Conservation (phyloP, 441 rosid species). For the Populus tomentosa region DNA sequence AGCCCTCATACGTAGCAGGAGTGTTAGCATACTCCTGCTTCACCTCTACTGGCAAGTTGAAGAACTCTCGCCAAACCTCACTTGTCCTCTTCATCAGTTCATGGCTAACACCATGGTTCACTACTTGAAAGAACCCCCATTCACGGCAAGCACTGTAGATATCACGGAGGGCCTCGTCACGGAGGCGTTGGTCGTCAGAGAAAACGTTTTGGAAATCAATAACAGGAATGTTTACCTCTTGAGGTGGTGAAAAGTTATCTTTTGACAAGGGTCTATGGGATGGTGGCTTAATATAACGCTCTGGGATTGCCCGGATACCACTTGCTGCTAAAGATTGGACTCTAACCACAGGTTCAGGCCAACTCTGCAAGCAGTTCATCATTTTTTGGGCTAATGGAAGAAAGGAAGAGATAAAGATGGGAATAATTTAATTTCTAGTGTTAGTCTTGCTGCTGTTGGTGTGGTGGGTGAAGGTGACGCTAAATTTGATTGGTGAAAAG, state of each 20-base stretch:
- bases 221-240: constrained; percentile 52
- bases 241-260: background rate
- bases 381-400: background rate
- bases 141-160: constrained; percentile 51
- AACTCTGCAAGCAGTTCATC: constrained; percentile 27
- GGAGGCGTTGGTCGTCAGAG: constrained; percentile 18
- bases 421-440: background rate
- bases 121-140: constrained; percentile 88
- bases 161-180: constrained; percentile 13
- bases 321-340: constrained; percentile 73
- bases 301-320: constrained; percentile 47
- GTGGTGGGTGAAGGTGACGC: background rate
- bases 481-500: background rate
- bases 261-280: constrained; percentile 39
- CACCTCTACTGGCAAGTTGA: constrained; percentile 47
- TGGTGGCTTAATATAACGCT: constrained; percentile 60
- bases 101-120: constrained; percentile 66
- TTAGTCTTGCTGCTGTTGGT: background rate
- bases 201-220: constrained; percentile 51
- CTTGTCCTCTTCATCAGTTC: constrained; percentile 52
- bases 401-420: background rate
- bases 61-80: constrained; percentile 70
- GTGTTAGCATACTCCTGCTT: constrained; percentile 58
- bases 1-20: constrained; percentile 81
- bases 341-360: constrained; percentile 85